Percentiles rank a stretch among this genome's conserved stretches.
These are phyloP conservation scores for Candida coquimbonensis DNA, from an alignment of 805 yeast species.

Conservation along the genomic window DNA sequence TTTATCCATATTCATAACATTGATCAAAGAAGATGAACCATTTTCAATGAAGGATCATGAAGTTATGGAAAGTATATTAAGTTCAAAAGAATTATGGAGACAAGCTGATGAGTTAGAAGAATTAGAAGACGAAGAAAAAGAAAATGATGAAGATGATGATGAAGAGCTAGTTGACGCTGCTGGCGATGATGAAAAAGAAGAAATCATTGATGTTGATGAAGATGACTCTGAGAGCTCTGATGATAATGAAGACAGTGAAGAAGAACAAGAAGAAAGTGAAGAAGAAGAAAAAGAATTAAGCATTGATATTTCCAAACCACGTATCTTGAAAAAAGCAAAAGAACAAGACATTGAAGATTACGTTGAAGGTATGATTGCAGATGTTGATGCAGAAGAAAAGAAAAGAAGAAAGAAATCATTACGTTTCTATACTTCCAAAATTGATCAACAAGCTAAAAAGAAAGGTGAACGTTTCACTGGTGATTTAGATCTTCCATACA, in stretches of 20 bases:
- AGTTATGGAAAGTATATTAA: conserved; percentile 79
- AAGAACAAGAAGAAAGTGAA: conserved; percentile 1
- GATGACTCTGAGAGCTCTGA: background rate
- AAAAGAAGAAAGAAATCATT: conserved; percentile 70
- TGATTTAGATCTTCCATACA: conserved; percentile 87
- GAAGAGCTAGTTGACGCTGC: conserved; percentile 11
- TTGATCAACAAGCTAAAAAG: conserved; percentile 74
- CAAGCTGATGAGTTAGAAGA: conserved; percentile 56
- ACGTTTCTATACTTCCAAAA: conserved; percentile 94
- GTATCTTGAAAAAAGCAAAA: conserved; percentile 38
- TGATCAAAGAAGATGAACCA: conserved; percentile 45
- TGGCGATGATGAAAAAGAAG: background rate
- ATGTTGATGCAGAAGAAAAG: conserved; percentile 83
- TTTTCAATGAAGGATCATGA: conserved; percentile 78
- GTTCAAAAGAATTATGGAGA: conserved; percentile 84
- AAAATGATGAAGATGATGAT: background rate
- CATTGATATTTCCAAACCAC: conserved; percentile 45
- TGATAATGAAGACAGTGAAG: conserved; percentile 2
- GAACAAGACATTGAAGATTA: conserved; percentile 41
- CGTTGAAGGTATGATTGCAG: conserved; percentile 69
- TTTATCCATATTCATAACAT: conserved; percentile 63
- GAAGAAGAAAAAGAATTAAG: conserved; percentile 27
- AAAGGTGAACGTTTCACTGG: conserved; percentile 59
- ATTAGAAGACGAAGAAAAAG: background rate
- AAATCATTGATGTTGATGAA: conserved; percentile 3